Percentiles rank a stretch among this genome's conserved stretches.
phyloP scores from a whole-genome alignment of 305 asterid genomes.

The Fraxinus greggii region DNA sequence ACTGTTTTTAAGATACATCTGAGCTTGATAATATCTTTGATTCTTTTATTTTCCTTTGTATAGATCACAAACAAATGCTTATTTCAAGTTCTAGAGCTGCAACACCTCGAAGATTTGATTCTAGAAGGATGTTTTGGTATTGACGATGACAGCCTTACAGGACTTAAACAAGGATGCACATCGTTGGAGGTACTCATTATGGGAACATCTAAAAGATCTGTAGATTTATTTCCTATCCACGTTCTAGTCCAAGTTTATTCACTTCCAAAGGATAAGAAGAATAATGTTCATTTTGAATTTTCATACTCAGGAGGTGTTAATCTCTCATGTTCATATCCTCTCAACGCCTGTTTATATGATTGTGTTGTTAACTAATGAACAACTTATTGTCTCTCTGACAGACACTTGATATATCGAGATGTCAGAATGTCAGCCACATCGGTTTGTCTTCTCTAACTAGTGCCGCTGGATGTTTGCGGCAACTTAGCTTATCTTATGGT shows the following conservation, averaged over 20 bases:
- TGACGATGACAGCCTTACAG: slow-evolving; percentile 67
- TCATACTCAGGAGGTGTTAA: background rate
- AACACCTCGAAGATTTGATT: slow-evolving; percentile 65
- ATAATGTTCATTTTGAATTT: background rate
- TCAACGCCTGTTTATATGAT: background rate
- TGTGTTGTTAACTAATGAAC: background rate
- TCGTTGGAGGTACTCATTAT: slow-evolving; percentile 60
- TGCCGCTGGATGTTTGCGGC: slow-evolving; percentile 54
- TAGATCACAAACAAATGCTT: slow-evolving; percentile 75
- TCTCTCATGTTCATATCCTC: background rate
- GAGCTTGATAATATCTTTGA: slow-evolving; percentile 4
- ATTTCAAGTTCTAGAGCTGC: slow-evolving; percentile 59
- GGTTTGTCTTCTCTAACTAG: slow-evolving; percentile 74
- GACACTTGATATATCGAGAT: slow-evolving; percentile 83
- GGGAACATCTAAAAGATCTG: background rate
- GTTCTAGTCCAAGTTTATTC: background rate
- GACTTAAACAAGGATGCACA: slow-evolving; percentile 62
- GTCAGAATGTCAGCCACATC: slow-evolving; percentile 70
- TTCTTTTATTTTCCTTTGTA: slow-evolving; percentile 6
- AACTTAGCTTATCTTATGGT: slow-evolving; percentile 67
- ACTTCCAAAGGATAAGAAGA: background rate
- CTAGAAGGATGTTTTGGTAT: slow-evolving; percentile 87
- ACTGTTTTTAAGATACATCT: background rate
- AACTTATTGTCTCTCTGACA: slow-evolving; percentile 31
- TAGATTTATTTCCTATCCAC: background rate